Conservation (phyloP, 768 basidiomycete species). For the Coprinopsis cinerea region DNA sequence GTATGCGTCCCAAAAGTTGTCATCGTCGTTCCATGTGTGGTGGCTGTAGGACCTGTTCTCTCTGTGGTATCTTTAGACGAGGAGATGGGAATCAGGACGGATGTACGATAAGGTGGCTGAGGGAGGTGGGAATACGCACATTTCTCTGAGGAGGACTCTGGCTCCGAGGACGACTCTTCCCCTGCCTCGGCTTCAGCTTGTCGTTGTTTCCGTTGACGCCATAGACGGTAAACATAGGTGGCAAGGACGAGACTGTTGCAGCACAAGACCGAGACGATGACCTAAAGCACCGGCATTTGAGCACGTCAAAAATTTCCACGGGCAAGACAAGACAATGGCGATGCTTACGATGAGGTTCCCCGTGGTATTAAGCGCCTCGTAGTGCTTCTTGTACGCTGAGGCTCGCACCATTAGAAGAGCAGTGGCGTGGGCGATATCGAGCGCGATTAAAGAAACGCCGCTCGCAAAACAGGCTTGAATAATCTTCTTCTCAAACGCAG, state of each 20-base stretch:
- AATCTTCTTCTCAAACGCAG: background rate
- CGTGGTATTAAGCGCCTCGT: background rate
- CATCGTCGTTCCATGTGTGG: no score
- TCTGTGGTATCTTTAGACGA: no score
- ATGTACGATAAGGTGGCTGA: no score
- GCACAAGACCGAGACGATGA: background rate
- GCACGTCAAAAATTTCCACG: background rate
- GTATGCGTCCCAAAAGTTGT: background rate
- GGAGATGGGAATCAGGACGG: no score
- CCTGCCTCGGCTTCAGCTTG: background rate
- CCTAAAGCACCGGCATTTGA: background rate
- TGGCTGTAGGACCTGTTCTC: no score
- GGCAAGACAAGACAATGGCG: background rate
- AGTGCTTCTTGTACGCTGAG: background rate
- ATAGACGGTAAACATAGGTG: background rate
- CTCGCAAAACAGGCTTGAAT: background rate
- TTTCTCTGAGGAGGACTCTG: no score
- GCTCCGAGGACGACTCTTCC: no score
- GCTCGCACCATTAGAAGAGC: background rate
- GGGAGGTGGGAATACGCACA: no score
- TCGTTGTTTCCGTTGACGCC: background rate
- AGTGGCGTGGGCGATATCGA: background rate
- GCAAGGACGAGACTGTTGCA: conserved; percentile 1
- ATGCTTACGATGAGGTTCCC: background rate
- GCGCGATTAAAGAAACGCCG: background rate